Conservation (phyloP, 371 early-diverging fungal species). For the Haplosporangium sp. region DNA sequence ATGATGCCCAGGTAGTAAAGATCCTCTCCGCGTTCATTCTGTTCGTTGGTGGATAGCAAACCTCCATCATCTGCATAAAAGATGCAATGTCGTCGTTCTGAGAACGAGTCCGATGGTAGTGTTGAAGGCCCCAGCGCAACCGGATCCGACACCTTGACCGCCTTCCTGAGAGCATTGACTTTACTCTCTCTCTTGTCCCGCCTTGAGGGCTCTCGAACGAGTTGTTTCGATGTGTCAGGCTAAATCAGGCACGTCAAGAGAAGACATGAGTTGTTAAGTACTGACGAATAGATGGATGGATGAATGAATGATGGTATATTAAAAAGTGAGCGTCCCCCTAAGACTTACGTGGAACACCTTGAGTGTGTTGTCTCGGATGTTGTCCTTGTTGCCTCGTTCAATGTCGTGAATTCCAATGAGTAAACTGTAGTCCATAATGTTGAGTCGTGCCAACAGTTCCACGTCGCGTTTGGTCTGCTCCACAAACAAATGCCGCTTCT, state of each 20-base stretch:
- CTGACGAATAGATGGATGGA: too few species aligned
- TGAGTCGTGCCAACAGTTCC: conserved; percentile 75
- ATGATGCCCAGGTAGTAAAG: conserved; percentile 95
- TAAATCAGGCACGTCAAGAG: conserved; percentile 16
- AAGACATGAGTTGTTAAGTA: too few species aligned
- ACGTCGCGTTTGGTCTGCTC: conserved; percentile 90
- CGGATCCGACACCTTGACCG: conserved; percentile 74
- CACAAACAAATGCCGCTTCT: conserved; percentile 77
- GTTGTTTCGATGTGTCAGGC: conserved; percentile 62
- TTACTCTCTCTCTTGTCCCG: conserved; percentile 67
- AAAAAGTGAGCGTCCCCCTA: too few species aligned
- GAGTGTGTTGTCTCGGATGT: conserved; percentile 87
- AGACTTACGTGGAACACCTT: conserved; percentile 76
- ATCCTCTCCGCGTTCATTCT: conserved; percentile 69
- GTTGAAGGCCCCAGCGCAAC: conserved; percentile 67
- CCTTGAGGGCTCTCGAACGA: conserved; percentile 46
- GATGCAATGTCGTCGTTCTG: conserved; percentile 71
- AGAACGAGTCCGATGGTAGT: conserved; percentile 61
- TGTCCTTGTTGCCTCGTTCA: conserved; percentile 83
- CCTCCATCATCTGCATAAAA: conserved; percentile 95
- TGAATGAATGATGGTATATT: too few species aligned
- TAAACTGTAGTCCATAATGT: conserved; percentile 98
- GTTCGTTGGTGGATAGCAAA: conserved; percentile 79
- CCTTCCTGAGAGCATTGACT: conserved; percentile 73
- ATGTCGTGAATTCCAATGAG: conserved; percentile 92